Evolutionary conservation across 2,329 filamentous ascomycete genomes (phyloP).

Genomic region (Iodosphaeria phyllophila): DNA sequence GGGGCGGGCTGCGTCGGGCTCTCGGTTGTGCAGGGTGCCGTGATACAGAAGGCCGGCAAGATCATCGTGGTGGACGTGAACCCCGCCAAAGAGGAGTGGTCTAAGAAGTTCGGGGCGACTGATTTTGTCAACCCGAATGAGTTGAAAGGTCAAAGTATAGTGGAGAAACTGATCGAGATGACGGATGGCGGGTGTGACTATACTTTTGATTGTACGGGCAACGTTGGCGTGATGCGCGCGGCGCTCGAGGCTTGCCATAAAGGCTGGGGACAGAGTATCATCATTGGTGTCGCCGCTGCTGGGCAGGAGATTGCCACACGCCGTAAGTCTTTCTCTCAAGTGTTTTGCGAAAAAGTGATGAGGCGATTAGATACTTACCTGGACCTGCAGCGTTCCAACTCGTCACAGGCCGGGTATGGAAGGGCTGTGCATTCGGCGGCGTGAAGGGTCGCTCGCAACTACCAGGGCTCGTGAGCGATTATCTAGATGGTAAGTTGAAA

Average conservation of each 20-base stretch:
- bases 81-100: slow-evolving; percentile 77
- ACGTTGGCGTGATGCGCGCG: slow-evolving; percentile 80
- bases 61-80: slow-evolving; percentile 68
- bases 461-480: slow-evolving; percentile 71
- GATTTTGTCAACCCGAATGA: slow-evolving; percentile 90
- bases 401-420: slow-evolving; percentile 94
- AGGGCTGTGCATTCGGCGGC: slow-evolving; percentile 91
- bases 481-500: slow-evolving; percentile 78
- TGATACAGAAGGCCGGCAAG: slow-evolving; percentile 61
- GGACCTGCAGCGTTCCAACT: slow-evolving; percentile 86
- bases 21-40: slow-evolving; percentile 84
- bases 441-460: slow-evolving; percentile 96
- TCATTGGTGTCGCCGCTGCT: slow-evolving; percentile 92
- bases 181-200: slow-evolving; percentile 97
- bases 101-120: slow-evolving; percentile 86
- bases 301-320: slow-evolving; percentile 89
- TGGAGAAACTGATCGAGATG: slow-evolving; percentile 89
- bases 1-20: slow-evolving; percentile 92
- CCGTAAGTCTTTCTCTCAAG: slow-evolving; percentile 39
- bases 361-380: slow-evolving; percentile 7
- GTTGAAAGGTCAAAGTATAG: slow-evolving; percentile 60
- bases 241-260: slow-evolving; percentile 98
- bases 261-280: slow-evolving; percentile 95
- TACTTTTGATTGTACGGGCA: slow-evolving; percentile 98
- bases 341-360: neutral